Evolutionary conservation across 1,284 basidiomycete genomes (phyloP).

Genomic region (Cutaneotrichosporon mucoides): DNA sequence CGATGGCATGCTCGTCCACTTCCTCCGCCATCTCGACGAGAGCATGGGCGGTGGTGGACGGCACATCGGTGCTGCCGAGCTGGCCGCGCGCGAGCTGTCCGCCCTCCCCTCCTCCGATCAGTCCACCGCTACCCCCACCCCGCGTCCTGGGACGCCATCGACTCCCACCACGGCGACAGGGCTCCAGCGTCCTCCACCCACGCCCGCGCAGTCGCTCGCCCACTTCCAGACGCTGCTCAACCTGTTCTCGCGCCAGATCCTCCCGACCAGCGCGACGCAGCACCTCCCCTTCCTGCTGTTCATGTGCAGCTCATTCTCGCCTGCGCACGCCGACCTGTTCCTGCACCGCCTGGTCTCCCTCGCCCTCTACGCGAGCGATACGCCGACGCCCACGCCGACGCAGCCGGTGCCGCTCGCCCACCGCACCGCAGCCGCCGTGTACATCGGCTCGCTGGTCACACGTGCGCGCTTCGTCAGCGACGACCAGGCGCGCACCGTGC

Average conservation of each 20-base stretch:
- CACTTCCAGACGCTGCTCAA: slow-evolving; percentile 85
- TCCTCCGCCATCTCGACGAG: slow-evolving; percentile 68
- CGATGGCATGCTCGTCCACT: slow-evolving; percentile 76
- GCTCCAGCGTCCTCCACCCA: slow-evolving; percentile 20
- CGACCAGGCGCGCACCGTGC: slow-evolving; percentile 68
- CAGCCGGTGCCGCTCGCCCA: slow-evolving; percentile 37
- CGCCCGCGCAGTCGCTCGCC: slow-evolving; percentile 43
- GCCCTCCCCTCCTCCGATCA: slow-evolving; percentile 21
- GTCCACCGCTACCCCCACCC: slow-evolving; percentile 32
- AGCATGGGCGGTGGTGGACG: slow-evolving; percentile 32
- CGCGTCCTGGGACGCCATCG: slow-evolving; percentile 18
- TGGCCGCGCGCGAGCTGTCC: slow-evolving; percentile 25
- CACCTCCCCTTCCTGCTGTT: slow-evolving; percentile 97
- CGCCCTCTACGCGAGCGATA: slow-evolving; percentile 69
- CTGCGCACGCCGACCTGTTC: slow-evolving; percentile 86
- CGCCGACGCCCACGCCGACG: slow-evolving; percentile 23
- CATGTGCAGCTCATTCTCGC: slow-evolving; percentile 86
- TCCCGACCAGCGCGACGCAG: slow-evolving; percentile 92
- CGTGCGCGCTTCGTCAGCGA: slow-evolving; percentile 82
- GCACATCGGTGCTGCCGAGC: slow-evolving; percentile 29
- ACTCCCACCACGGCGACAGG: slow-evolving; percentile 25
- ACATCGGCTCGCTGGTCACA: slow-evolving; percentile 88
- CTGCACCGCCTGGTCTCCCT: slow-evolving; percentile 87
- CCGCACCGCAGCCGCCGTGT: slow-evolving; percentile 82
- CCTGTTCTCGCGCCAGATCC: slow-evolving; percentile 88